These are phyloP conservation scores for Pythium aquatile DNA, from an alignment of 352 stramenopile genomes.

Conservation along the genomic window DNA sequence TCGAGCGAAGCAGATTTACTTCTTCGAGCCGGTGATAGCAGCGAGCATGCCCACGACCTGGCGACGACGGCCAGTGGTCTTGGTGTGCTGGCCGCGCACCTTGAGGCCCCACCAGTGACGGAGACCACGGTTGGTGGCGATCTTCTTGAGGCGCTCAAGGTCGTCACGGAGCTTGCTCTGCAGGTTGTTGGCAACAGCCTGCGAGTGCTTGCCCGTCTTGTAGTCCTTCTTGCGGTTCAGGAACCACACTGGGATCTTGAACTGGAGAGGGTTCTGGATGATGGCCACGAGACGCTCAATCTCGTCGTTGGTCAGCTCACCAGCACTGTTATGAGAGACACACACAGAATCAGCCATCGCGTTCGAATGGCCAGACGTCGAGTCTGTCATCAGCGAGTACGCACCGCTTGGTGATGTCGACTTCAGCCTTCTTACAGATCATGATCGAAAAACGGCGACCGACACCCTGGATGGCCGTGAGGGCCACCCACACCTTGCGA, in stretches of 20 bases:
- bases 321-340: constrained; percentile 59
- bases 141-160: constrained; percentile 99
- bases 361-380: not conserved
- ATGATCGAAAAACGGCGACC: constrained; percentile 86
- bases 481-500: constrained; percentile 89
- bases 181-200: constrained; percentile 98
- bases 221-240: constrained; percentile 99
- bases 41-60: constrained; percentile 79
- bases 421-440: constrained; percentile 99
- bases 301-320: constrained; percentile 98
- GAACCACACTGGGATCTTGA: constrained; percentile 99
- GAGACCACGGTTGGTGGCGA: constrained; percentile 99
- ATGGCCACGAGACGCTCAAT: constrained; percentile 99
- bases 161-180: constrained; percentile 99
- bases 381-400: not conserved
- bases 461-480: constrained; percentile 86
- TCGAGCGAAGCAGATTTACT: constrained; percentile 54
- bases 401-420: constrained; percentile 97
- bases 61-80: constrained; percentile 97
- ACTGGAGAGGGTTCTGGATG: constrained; percentile 99
- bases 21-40: constrained; percentile 40
- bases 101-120: constrained; percentile 99
- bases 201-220: constrained; percentile 99
- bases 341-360: not conserved
- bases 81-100: constrained; percentile 99